Base-by-base conservation (phyloP, 1,139 yeast genomes). In the Pichia sp. region DNA sequence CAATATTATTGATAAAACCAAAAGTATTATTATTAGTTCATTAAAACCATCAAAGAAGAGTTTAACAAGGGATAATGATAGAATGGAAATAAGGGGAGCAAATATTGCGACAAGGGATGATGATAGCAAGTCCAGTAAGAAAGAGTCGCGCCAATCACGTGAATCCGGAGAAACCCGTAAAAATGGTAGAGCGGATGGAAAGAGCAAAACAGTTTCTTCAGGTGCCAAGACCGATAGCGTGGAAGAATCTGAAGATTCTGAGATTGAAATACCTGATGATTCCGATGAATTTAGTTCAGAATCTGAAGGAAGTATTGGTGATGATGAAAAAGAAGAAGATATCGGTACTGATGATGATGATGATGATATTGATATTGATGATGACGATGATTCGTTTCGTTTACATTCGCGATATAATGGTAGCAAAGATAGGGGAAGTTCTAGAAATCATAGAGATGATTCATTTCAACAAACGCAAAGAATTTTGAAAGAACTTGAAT, bases 401-500 rank as follows among this genome's bases (percentile, higher is more conserved):
- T 17, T 14, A 26, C 30, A 18, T 26, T 14, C 14, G 18, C 18
- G 18, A 18, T 12, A 21, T 9, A 31, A 12, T 20, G 22, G 33
- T 18, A 31, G 33, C 33, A 31, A 20, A 7, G 23, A 31, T 5
- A 20, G 12, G 33, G 22, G 37, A 8, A 39, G 25, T 10, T 15
- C 24, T 7, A 19, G 5, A n/a, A 6, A 30, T 3, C 25, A 19
- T 5, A 21, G n/a, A 8, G 41, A 36, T 28, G 35, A 38, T 14
- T 26, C 30, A 4, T 43, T 38, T 31, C 21, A 9, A 4, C 40
- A 33, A 20, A 36, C 45, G 5, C 36, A 45, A 25, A 40, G 30
- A 23, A 11, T 40, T 22, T 35, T 48, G 6, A 38, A 35, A 31
- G 40, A 36, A 20, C 40, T 47, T 18, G 49, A 41, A 28, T 47